Conservation (phyloP, 306 rosid species). For the Luffa aegyptiaca region DNA sequence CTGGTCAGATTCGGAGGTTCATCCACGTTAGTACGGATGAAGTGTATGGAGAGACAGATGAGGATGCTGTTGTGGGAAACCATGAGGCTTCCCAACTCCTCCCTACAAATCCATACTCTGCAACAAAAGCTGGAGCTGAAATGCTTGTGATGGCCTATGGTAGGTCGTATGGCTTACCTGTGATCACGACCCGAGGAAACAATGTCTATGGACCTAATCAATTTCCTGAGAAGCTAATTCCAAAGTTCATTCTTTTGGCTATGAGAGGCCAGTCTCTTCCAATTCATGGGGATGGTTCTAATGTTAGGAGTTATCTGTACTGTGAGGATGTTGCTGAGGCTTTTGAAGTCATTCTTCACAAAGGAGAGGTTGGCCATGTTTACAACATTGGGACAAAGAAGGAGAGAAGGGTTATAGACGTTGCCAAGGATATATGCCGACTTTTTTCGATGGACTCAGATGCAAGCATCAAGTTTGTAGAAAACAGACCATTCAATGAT, state of each 20-base stretch:
- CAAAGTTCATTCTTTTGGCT: constrained; percentile 50
- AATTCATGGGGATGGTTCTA: constrained; percentile 57
- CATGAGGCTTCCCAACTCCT: constrained; percentile 62
- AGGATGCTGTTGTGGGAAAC: constrained; percentile 54
- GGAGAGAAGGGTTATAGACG: constrained; percentile 55
- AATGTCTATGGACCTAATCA: constrained; percentile 60
- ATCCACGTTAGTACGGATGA: constrained; percentile 58
- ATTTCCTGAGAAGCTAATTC: constrained; percentile 52
- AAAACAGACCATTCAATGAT: constrained; percentile 50
- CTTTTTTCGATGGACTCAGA: constrained; percentile 33
- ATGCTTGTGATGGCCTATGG: constrained; percentile 69
- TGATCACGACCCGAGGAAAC: constrained; percentile 55
- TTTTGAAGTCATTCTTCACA: constrained; percentile 52
- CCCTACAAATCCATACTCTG: constrained; percentile 51
- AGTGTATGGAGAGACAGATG: constrained; percentile 55
- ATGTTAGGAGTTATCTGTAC: constrained; percentile 50
- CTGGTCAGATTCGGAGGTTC: constrained; percentile 47
- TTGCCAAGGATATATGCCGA: constrained; percentile 42
- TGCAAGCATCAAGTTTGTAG: constrained; percentile 34
- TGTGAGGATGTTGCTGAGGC: constrained; percentile 71
- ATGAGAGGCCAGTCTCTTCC: constrained; percentile 58
- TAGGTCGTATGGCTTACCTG: constrained; percentile 48
- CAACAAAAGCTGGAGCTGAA: constrained; percentile 61
- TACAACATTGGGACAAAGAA: constrained; percentile 51
- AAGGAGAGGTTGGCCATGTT: constrained; percentile 54